These are phyloP conservation scores for Termitomyces heimii DNA, from an alignment of 768 basidiomycete species.

Conservation along the genomic window DNA sequence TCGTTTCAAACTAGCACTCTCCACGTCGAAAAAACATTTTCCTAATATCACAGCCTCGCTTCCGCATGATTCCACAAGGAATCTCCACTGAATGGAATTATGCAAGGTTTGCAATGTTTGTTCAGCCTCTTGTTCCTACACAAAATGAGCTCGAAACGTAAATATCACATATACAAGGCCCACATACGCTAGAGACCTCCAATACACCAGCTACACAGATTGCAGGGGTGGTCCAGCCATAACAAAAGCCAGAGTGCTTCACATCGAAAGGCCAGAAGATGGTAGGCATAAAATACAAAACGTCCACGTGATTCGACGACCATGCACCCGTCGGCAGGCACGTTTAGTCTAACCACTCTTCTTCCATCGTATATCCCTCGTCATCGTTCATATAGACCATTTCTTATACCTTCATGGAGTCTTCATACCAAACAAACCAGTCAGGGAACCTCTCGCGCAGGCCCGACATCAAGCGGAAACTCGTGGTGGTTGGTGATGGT, in stretches of 20 bases:
- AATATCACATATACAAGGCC: not conserved
- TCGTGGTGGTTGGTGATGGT: conserved; percentile 89
- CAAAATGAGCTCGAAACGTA: not conserved
- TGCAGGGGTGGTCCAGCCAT: conserved; percentile 49
- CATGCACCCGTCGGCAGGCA: not conserved
- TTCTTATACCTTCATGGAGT: conserved; percentile 19
- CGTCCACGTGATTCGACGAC: conserved; percentile 22
- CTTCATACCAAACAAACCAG: conserved; percentile 19
- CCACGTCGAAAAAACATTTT: conserved; percentile 20
- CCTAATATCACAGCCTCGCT: conserved; percentile 29
- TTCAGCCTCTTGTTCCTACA: conserved; percentile 15
- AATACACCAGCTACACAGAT: conserved; percentile 51
- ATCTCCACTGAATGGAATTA: conserved; percentile 21
- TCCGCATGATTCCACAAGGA: conserved; percentile 19
- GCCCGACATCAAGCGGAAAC: conserved; percentile 81
- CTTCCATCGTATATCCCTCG: not conserved
- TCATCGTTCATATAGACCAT: conserved; percentile 5
- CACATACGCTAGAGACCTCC: conserved; percentile 24
- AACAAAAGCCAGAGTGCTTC: conserved; percentile 40
- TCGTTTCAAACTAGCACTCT: not conserved
- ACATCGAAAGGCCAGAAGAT: conserved; percentile 59
- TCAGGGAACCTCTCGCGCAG: conserved; percentile 33
- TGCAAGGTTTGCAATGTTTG: conserved; percentile 10
- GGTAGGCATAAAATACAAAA: conserved; percentile 19
- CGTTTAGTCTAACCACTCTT: not conserved